These are phyloP conservation scores for Eragrostis tef DNA, from an alignment of 202 grass and related monocot species.

Conservation along the genomic window DNA sequence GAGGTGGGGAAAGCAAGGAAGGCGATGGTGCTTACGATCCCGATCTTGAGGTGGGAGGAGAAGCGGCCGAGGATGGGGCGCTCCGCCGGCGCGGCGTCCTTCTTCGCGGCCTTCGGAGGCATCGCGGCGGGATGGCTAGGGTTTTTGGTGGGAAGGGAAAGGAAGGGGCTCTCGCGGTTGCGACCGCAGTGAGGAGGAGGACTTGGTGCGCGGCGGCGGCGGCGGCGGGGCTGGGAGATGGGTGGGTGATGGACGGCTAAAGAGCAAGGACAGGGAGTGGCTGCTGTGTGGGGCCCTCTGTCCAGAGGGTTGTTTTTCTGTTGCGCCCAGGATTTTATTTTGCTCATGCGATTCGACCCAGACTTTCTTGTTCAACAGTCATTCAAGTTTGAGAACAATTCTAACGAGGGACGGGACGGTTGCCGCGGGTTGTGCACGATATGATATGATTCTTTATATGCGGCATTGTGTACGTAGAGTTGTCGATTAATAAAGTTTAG, in stretches of 20 bases:
- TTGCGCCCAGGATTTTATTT: no score
- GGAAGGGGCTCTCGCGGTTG: not conserved
- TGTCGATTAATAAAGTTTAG: no score
- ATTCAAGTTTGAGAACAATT: no score
- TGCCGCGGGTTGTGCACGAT: no score
- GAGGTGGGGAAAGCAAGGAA: not conserved
- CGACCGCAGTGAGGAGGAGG: constrained; percentile 1
- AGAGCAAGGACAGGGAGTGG: not conserved
- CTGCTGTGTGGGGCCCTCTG: no score
- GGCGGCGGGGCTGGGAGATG: not conserved
- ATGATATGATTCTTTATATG: no score
- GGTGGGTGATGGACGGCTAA: no score
- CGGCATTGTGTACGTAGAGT: no score
- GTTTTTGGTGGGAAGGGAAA: constrained; percentile 50
- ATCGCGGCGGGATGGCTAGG: constrained; percentile 50
- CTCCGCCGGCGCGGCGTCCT: constrained; percentile 75
- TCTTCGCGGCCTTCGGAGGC: constrained; percentile 92
- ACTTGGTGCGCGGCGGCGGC: not conserved
- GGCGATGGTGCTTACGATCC: constrained; percentile 66
- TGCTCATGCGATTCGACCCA: no score
- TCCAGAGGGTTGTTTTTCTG: no score
- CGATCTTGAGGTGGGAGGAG: constrained; percentile 99
- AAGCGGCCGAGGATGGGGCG: constrained; percentile 94
- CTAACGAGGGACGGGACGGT: no score
- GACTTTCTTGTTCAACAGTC: no score